A percentile compares a stretch with the other conserved stretches of the same genome.
These are phyloP conservation scores for Macaranga tanarius DNA, from an alignment of 441 rosid genomes.

Conservation along the genomic window DNA sequence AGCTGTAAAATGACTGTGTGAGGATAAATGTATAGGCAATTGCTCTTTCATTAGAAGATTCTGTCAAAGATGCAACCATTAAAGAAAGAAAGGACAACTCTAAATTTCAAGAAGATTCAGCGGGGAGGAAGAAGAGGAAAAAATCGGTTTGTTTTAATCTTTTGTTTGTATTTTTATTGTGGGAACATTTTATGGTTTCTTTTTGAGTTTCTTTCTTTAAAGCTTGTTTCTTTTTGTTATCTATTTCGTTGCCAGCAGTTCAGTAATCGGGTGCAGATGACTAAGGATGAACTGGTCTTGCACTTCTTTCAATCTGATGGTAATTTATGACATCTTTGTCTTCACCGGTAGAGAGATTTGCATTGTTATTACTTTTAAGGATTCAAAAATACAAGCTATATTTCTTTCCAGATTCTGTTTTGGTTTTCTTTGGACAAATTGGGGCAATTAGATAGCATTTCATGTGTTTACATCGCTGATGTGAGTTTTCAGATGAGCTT, in stretches of 20 bases:
- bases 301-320: slow-evolving; percentile 85
- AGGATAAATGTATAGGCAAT: slow-evolving; percentile 50
- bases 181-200: slow-evolving; percentile 4
- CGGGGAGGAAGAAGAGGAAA: slow-evolving; percentile 42
- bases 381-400: neutral
- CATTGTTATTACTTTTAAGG: neutral
- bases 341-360: neutral
- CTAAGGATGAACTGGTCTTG: slow-evolving; percentile 69
- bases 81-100: slow-evolving; percentile 37
- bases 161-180: slow-evolving; percentile 2
- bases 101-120: slow-evolving; percentile 26
- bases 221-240: slow-evolving; percentile 13
- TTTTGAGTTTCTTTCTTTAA: slow-evolving; percentile 8
- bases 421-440: neutral
- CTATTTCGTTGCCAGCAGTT: slow-evolving; percentile 35
- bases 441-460: neutral
- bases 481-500: neutral
- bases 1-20: neutral
- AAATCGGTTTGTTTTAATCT: slow-evolving; percentile 43
- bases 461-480: neutral
- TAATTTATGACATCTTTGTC: slow-evolving; percentile 28
- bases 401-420: neutral
- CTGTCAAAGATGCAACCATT: slow-evolving; percentile 26
- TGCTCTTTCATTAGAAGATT: slow-evolving; percentile 67
- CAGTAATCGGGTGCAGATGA: slow-evolving; percentile 67